Percentiles rank a stretch among this genome's conserved stretches.
Evolutionary conservation across 2,329 filamentous ascomycete genomes (phyloP).

Genomic region (Xylariomycetidae sp.): DNA sequence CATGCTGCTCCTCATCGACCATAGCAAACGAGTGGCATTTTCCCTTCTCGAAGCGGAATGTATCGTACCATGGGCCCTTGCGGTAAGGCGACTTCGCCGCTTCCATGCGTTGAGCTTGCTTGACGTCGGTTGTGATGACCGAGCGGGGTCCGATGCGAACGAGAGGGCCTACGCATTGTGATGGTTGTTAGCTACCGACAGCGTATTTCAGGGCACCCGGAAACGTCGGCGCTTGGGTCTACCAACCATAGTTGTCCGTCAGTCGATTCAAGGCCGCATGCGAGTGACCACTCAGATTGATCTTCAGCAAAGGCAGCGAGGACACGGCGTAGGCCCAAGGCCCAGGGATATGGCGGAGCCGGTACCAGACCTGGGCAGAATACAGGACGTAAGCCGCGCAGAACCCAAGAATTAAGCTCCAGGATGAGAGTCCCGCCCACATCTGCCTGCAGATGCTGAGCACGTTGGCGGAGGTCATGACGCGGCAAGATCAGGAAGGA

Average conservation of each 20-base stretch:
- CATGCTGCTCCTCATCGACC: constrained; percentile 6
- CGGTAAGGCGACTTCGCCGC: constrained; percentile 5
- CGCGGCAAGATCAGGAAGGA: too few species aligned
- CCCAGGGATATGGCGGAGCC: constrained; percentile 8
- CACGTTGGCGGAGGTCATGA: too few species aligned
- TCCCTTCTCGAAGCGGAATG: constrained; percentile 7
- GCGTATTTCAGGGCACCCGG: too few species aligned
- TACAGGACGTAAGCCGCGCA: constrained; percentile 4
- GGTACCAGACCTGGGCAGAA: constrained; percentile 6
- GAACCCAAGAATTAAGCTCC: constrained; percentile 1
- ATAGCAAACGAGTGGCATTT: constrained; percentile 6
- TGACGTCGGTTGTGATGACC: constrained; percentile 8
- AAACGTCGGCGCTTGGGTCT: too few species aligned
- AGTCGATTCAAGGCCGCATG: constrained; percentile 6
- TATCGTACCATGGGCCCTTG: constrained; percentile 9
- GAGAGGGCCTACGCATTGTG: constrained; percentile 2
- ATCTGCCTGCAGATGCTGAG: too few species aligned
- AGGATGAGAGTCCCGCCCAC: background rate
- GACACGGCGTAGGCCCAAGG: constrained; percentile 7
- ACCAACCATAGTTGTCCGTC: constrained; percentile 6
- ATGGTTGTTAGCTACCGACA: too few species aligned
- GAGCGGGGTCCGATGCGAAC: constrained; percentile 8
- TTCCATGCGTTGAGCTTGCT: constrained; percentile 4
- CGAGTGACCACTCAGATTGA: constrained; percentile 5
- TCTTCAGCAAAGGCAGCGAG: constrained; percentile 5